Evolutionary conservation across 1,284 basidiomycete species (phyloP), one percentile per base, ranked within the genome.

Genomic region (Tilletia caries): DNA sequence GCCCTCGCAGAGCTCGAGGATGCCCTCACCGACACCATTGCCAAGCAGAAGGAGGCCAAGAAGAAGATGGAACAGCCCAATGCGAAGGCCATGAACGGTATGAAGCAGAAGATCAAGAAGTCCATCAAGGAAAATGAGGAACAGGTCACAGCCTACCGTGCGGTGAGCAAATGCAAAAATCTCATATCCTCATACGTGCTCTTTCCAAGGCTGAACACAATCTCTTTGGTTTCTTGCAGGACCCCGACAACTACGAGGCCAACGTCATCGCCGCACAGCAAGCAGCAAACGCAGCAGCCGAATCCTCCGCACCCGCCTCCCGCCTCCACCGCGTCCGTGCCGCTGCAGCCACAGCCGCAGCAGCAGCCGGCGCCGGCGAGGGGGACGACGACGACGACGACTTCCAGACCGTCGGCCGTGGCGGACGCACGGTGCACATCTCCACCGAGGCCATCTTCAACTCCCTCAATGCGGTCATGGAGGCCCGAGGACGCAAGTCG

Each of bases 51-150:
- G 74, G 74, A 94, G 84, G 95, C 95, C 88, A 75, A 73, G 85
- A 97, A 97, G 86, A 98, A 98, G 87, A 93, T 96, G 91, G 95
- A 95, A 78, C 92, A 93, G 0, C 91, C 89, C 74, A 95, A 95
- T 82, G 92, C 93, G 64, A 94, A 93, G 83, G 94, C 94, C 0
- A 87, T 98, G 79, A 98, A 94, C 76, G 91, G 91, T 32, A 93
- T 97, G 89, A 97, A 95, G 86, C 95, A 98, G 85, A 98, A 95
- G 84, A 87, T 98, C 73, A 95, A 92, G 85, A 98, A 95, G 86
- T 88, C 91, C 37, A 82, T 87, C 71, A 96, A 95, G 85, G 96
- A 98, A 83, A 89, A 93, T 82, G 96, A 98, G 85, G 85, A 85
- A 46, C 90, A 92, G 73, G 84, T 97, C 66, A 89, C 89, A 79